A percentile compares a stretch with the other conserved stretches of the same genome.
Evolutionary conservation across 176 grass and related monocot species (phyloP).

Genomic region (Musa acuminata): DNA sequence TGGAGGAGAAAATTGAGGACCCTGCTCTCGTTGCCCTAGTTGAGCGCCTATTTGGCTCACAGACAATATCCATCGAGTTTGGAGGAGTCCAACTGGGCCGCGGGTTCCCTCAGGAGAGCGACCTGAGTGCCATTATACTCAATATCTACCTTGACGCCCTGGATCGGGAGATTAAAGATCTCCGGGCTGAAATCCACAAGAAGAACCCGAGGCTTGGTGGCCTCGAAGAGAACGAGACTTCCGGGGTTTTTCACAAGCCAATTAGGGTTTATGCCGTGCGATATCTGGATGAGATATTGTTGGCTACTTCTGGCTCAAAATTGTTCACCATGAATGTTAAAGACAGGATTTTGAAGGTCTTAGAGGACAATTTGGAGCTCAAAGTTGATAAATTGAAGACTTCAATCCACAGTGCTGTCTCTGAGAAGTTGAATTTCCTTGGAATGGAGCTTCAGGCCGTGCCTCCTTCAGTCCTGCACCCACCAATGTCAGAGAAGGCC

Average conservation of each 20-base stretch:
- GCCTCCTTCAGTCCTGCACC: constrained; percentile 60
- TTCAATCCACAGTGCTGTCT: constrained; percentile 68
- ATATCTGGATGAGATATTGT: constrained; percentile 75
- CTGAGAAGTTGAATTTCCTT: constrained; percentile 79
- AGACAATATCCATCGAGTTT: constrained; percentile 49
- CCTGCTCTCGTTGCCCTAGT: constrained; percentile 37
- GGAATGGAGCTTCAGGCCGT: constrained; percentile 90
- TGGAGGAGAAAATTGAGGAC: constrained; percentile 53
- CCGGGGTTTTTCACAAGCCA: constrained; percentile 44
- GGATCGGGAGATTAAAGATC: constrained; percentile 51
- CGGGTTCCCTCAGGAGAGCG: constrained; percentile 58
- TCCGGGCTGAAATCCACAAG: constrained; percentile 77
- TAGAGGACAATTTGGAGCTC: constrained; percentile 53
- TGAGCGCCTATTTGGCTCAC: constrained; percentile 37
- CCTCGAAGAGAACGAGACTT: not conserved
- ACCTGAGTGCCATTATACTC: constrained; percentile 38
- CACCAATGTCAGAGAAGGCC: constrained; percentile 78
- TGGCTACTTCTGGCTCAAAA: constrained; percentile 70
- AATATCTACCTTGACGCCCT: constrained; percentile 77
- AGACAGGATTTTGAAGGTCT: constrained; percentile 48
- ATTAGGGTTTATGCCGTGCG: constrained; percentile 59
- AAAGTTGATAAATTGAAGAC: constrained; percentile 47
- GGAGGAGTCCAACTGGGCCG: constrained; percentile 53
- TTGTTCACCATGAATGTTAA: constrained; percentile 56
- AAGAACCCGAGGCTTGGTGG: constrained; percentile 50